Percentiles rank a stretch among this genome's conserved stretches.
Conservation (phyloP, 495 filamentous ascomycete species). For the Penicillium simplicissimum region DNA sequence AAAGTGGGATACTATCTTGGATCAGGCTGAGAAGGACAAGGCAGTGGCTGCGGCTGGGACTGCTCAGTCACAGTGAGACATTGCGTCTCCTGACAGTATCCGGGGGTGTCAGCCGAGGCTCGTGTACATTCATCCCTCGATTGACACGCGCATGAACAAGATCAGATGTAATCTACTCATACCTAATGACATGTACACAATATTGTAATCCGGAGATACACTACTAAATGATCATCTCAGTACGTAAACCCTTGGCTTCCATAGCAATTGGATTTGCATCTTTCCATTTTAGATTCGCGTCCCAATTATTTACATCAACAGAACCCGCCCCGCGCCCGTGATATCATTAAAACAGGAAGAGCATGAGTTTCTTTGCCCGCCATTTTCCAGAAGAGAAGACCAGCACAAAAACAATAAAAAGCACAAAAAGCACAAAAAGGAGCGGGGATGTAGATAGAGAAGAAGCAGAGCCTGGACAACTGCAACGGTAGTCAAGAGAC, state of each 20-base stretch:
- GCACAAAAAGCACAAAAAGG: slow-evolving; percentile 12
- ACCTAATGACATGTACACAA: slow-evolving; percentile 3
- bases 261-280: slow-evolving; percentile 13
- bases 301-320: slow-evolving; percentile 45
- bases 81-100: not conserved
- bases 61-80: slow-evolving; percentile 5
- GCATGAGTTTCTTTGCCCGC: slow-evolving; percentile 27
- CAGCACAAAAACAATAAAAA: slow-evolving; percentile 11
- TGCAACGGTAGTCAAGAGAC: slow-evolving; percentile 10
- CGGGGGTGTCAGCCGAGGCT: not conserved
- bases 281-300: slow-evolving; percentile 20
- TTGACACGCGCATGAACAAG: not conserved
- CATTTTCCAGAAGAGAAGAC: slow-evolving; percentile 15
- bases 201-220: not conserved
- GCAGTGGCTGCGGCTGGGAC: slow-evolving; percentile 3
- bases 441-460: slow-evolving; percentile 18
- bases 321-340: slow-evolving; percentile 30
- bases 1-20: slow-evolving; percentile 71
- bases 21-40: slow-evolving; percentile 33
- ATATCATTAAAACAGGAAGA: slow-evolving; percentile 33
- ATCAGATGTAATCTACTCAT: not conserved
- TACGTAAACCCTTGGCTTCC: not conserved
- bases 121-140: not conserved
- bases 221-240: not conserved
- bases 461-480: slow-evolving; percentile 2